phyloP scores from a whole-genome alignment of 2,329 filamentous ascomycete genomes.

The Colletotrichum melonis region DNA sequence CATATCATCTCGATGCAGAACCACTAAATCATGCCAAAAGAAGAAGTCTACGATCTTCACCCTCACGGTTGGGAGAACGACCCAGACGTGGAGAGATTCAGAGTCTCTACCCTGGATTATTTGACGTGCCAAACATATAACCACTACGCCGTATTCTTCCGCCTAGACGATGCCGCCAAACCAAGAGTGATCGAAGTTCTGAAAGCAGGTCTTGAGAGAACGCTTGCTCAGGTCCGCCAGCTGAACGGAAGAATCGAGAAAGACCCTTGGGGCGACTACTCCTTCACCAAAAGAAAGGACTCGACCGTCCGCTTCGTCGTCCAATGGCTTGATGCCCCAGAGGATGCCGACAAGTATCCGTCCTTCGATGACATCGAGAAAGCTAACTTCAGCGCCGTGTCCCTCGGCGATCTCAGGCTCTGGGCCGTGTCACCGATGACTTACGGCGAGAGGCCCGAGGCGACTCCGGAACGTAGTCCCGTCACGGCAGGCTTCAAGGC shows the following conservation, averaged over 20 bases:
- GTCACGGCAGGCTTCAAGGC: slow-evolving; percentile 51
- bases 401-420: slow-evolving; percentile 46
- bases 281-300: slow-evolving; percentile 48
- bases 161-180: slow-evolving; percentile 43
- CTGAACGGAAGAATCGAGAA: slow-evolving; percentile 53
- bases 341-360: background rate
- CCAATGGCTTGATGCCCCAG: slow-evolving; percentile 49
- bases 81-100: slow-evolving; percentile 48
- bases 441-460: slow-evolving; percentile 52
- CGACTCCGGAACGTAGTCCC: slow-evolving; percentile 47
- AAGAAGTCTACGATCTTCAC: slow-evolving; percentile 43
- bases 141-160: slow-evolving; percentile 54
- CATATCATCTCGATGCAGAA: too few species aligned
- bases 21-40: slow-evolving; percentile 40
- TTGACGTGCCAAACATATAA: slow-evolving; percentile 47
- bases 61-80: slow-evolving; percentile 50
- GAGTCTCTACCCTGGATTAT: slow-evolving; percentile 51
- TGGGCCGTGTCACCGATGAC: slow-evolving; percentile 52
- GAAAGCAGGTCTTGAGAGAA: slow-evolving; percentile 49
- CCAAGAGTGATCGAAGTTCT: slow-evolving; percentile 39
- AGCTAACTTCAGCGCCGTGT: slow-evolving; percentile 45
- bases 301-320: slow-evolving; percentile 49
- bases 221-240: slow-evolving; percentile 50
- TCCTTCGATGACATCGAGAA: slow-evolving; percentile 52
- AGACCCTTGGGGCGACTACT: slow-evolving; percentile 48